These are phyloP conservation scores for Lanmaoa rubissima DNA, from an alignment of 768 basidiomycete genomes.

Conservation along the genomic window DNA sequence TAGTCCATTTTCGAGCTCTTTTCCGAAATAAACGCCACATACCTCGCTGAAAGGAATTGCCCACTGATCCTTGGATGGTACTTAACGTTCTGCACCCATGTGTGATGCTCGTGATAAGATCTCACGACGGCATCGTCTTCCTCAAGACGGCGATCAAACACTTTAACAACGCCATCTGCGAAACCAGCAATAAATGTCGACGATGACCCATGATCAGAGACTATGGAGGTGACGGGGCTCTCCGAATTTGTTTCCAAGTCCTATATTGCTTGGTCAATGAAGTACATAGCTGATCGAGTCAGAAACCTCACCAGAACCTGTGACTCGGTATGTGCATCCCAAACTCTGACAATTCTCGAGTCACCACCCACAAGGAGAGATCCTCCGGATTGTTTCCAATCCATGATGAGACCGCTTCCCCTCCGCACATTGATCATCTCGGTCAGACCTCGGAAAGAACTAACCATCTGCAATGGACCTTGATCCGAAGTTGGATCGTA, in stretches of 20 bases:
- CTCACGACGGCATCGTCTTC: conserved; percentile 81
- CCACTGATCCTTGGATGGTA: conserved; percentile 69
- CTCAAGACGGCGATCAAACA: conserved; percentile 89
- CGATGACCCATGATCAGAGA: conserved; percentile 71
- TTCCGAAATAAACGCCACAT: conserved; percentile 16
- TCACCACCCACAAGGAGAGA: conserved; percentile 90
- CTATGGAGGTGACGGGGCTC: conserved; percentile 83
- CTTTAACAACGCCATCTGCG: conserved; percentile 84
- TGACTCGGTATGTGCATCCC: conserved; percentile 93
- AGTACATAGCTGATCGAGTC: neutral
- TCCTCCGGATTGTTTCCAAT: conserved; percentile 91
- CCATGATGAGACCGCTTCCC: conserved; percentile 81
- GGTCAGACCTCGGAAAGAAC: conserved; percentile 85
- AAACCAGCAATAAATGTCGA: conserved; percentile 88
- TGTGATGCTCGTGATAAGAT: conserved; percentile 71
- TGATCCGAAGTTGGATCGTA: conserved; percentile 76
- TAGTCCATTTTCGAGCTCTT: neutral
- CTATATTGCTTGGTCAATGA: conserved; percentile 39
- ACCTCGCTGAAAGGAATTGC: conserved; percentile 89
- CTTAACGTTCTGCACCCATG: conserved; percentile 90
- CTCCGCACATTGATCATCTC: conserved; percentile 74
- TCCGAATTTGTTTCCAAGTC: conserved; percentile 88
- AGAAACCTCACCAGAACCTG: conserved; percentile 57
- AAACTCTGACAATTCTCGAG: conserved; percentile 81
- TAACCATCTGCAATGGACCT: conserved; percentile 85